Evolutionary conservation across 2,329 filamentous ascomycete genomes (phyloP).

Genomic region (Akanthomyces uredinophilus): DNA sequence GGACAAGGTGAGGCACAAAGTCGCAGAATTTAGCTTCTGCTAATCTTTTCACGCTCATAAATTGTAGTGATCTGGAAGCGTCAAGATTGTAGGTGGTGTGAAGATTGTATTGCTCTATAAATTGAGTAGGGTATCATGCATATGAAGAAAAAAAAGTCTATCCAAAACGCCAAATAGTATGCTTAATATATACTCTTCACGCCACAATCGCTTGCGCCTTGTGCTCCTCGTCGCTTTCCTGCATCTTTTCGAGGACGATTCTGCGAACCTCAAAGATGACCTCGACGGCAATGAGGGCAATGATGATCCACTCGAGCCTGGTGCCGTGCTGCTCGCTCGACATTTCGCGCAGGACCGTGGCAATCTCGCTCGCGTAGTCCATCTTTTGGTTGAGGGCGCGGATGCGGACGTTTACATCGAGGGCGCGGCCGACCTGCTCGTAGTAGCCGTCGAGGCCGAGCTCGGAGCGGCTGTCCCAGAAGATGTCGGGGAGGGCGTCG

Average conservation of each 20-base stretch:
- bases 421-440: conserved; percentile 80
- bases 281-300: conserved; percentile 86
- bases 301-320: conserved; percentile 91
- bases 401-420: conserved; percentile 90
- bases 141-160: background rate
- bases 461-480: conserved; percentile 90
- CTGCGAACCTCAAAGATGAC: conserved; percentile 80
- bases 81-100: background rate
- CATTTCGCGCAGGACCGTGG: conserved; percentile 79
- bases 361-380: conserved; percentile 95
- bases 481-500: conserved; percentile 89
- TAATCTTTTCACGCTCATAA: background rate
- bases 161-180: conserved; percentile 4
- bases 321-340: conserved; percentile 86
- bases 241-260: conserved; percentile 58
- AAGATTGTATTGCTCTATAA: background rate
- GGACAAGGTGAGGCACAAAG: background rate
- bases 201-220: background rate
- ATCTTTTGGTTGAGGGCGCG: conserved; percentile 93
- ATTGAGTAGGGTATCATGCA: conserved; percentile 15
- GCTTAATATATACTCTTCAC: background rate
- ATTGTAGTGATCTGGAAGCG: background rate
- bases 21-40: background rate
- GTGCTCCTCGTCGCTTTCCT: conserved; percentile 28
- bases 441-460: conserved; percentile 92